Conservation (phyloP, 2,329 filamentous ascomycete species). For the Alternaria arborescens region DNA sequence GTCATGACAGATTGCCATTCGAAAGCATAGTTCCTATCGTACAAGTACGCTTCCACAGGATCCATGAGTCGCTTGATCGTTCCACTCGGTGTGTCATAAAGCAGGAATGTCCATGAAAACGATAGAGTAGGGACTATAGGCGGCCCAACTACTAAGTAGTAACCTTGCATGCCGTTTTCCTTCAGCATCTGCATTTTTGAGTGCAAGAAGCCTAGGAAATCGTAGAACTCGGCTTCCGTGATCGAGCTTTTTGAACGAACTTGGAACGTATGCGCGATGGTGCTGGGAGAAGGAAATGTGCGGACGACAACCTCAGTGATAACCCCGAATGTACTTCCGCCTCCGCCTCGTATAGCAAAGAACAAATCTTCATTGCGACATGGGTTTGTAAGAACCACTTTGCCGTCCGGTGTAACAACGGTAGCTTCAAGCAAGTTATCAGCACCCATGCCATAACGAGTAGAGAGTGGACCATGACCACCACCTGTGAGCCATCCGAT, state of each 20-base stretch:
- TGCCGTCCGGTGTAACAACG: conserved; percentile 25
- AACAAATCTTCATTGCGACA: conserved; percentile 47
- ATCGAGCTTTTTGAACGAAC: conserved; percentile 17
- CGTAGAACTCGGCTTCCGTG: conserved; percentile 26
- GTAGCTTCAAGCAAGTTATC: conserved; percentile 33
- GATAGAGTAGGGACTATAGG: conserved; percentile 23
- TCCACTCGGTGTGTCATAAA: conserved; percentile 33
- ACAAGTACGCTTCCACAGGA: conserved; percentile 28
- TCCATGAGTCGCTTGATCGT: conserved; percentile 28
- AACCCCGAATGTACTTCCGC: conserved; percentile 55
- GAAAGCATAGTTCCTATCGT: conserved; percentile 17
- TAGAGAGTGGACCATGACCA: conserved; percentile 59
- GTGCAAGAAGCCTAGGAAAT: conserved; percentile 32
- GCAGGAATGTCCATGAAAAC: conserved; percentile 29
- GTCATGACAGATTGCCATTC: conserved; percentile 22
- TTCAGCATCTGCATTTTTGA: conserved; percentile 35
- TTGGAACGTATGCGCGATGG: conserved; percentile 25
- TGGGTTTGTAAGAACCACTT: conserved; percentile 27
- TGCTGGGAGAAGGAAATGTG: conserved; percentile 42
- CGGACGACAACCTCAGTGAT: conserved; percentile 36
- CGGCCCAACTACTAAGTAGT: conserved; percentile 36
- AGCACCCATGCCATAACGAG: conserved; percentile 17
- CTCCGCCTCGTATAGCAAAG: conserved; percentile 54
- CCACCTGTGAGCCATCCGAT: conserved; percentile 56
- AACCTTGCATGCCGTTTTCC: conserved; percentile 39